Conservation (phyloP, 2,329 filamentous ascomycete genomes). For the Diplocarpon rosae region DNA sequence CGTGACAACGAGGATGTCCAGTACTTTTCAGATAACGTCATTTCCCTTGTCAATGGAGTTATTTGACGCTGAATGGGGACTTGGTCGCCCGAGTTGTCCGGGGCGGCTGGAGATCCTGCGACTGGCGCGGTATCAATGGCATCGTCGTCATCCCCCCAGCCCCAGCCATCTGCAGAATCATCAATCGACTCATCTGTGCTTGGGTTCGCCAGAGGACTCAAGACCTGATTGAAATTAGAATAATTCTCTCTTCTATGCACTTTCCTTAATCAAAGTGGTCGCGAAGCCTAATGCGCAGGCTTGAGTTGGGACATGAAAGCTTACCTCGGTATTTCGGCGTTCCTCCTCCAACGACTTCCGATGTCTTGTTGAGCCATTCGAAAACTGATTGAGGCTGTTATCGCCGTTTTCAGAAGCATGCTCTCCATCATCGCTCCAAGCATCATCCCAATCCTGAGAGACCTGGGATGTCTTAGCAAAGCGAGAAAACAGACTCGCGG, state of each 20-base stretch:
- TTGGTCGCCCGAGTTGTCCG: background rate
- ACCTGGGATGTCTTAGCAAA: conserved; percentile 8
- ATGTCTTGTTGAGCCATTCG: conserved; percentile 6
- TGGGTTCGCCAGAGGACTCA: background rate
- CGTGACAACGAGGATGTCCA: conserved; percentile 81
- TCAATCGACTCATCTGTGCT: conserved; percentile 23
- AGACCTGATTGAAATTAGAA: background rate
- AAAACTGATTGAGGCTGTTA: background rate
- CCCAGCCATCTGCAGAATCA: conserved; percentile 49
- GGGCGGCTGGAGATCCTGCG: background rate
- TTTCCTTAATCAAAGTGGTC: too few species aligned
- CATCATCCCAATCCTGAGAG: conserved; percentile 59
- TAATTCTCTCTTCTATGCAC: background rate
- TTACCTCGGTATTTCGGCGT: conserved; percentile 8
- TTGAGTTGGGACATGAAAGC: background rate
- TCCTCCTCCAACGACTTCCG: conserved; percentile 20
- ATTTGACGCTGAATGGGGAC: background rate
- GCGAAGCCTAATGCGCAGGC: background rate
- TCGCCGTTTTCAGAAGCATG: conserved; percentile 31
- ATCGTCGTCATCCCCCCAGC: conserved; percentile 69
- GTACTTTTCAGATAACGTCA: conserved; percentile 77
- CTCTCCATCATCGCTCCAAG: conserved; percentile 53
- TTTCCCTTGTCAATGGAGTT: conserved; percentile 33
- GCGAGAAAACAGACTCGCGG: too few species aligned
- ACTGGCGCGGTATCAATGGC: conserved; percentile 25